Base-by-base conservation (phyloP, 441 rosid genomes). In the Lepidium campestre region DNA sequence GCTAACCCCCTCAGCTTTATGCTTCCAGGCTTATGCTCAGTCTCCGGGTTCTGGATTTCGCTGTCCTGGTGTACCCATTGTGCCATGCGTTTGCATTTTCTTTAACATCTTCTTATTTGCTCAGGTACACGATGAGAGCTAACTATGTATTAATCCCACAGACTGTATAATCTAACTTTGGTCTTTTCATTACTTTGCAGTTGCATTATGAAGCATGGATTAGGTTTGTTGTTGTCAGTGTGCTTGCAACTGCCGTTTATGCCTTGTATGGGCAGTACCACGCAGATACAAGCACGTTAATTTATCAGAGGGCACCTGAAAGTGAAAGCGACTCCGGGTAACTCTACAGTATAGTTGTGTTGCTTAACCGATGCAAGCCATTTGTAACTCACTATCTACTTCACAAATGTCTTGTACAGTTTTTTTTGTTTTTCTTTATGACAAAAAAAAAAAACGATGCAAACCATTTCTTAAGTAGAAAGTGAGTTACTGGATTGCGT, bases 61-160 rank as follows among this genome's bases (percentile, higher is more conserved):
- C 55, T 94, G 97, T 75, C 99, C 97, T 19, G 76, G 91, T 65
- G 97, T 94, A 62, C 98, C 99, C n/a, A 50, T 86, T 15, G 53
- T 94, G 68, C 99, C 98, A 47, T 75, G 81, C 34, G 60, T 86
- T 57, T 88, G 96, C 83, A 85, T 94, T 78, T 86, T 91, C 82
- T 85, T 94, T 79, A 94, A 94, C 78, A 85, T 94, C 63, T 94
- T 91, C 83, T 83, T 94, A 72, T 89, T 89, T 80, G 96, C 98
- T 78, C 98, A 94, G 96, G 98, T 94, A 67, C 66, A 49, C 11
- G 18, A 25, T n/a, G 45, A 70, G 47, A 53, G 45, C 50, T 53
- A 31, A 12, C 1, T 34, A 22, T 41, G 37, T 44, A 50, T 10
- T 31, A 59, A 70, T 10, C n/a, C 8, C 15, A 40, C 18, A 52